Evolutionary conservation across 2,329 filamentous ascomycete species (phyloP), one percentile per base, ranked within the genome.

Genomic region (Aspergillus sojae): DNA sequence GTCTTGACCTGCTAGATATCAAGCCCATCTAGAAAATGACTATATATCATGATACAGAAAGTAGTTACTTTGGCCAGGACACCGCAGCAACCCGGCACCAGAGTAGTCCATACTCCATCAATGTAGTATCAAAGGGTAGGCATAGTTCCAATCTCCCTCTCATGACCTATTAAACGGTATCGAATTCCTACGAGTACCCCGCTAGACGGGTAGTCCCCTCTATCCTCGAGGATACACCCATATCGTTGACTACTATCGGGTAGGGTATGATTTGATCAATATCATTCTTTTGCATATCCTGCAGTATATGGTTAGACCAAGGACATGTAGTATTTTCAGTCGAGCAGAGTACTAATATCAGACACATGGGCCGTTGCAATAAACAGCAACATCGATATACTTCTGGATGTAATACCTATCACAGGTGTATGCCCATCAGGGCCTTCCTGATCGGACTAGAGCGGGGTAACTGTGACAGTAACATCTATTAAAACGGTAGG

Each of bases 211-310:
- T 23, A 23, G 23, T 23, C 23, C 23, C 23, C 2, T 23, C 23
- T 23, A 23, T 23, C 23, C 23, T n/a, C 9, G 16, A 7, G 9
- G 19, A 9, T 19, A 41, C 12, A 6, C 1, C 39, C 6, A n/a
- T 19, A 19, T 9, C 7, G 3, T n/a, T 16, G 7, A 4, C 3
- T n/a, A 10, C 1, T 0, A 1, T 9, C n/a, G 3, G 16, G 39
- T 5, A 41, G 3, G 3, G 16, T 19, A 41, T 7, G 36, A 41
- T 41, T 5, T 41, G 36, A 19, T 19, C 5, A 41, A 19, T 19
- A 14, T 41, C 3, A 19, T 41, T 16, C 7, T 5, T 9, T 9
- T 41, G 16, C 36, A 19, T 41, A 9, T 4, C 16, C 1, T 41
- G 16, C 36, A 41, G 1, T 7, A 6, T 39, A 7, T 19, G 1